Conservation (phyloP, 768 basidiomycete genomes). For the Royoungia palumana region DNA sequence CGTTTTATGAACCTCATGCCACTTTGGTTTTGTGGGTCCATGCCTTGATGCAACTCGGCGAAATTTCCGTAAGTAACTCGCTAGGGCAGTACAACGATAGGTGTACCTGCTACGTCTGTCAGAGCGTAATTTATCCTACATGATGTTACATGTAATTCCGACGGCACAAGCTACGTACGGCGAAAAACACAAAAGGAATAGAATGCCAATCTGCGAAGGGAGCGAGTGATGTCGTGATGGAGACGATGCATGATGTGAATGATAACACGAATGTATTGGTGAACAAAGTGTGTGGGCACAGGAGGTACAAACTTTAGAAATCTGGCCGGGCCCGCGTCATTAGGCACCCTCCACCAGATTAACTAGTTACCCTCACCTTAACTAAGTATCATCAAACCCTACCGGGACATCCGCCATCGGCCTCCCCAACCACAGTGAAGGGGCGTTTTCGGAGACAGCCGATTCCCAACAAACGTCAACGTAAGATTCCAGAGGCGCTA, state of each 20-base stretch:
- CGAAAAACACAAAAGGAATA: conserved; percentile 5
- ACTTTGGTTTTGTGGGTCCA: not conserved
- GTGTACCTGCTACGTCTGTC: not conserved
- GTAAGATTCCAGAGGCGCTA: conserved; percentile 28
- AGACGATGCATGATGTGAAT: not conserved
- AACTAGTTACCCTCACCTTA: conserved; percentile 5
- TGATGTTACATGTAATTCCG: not conserved
- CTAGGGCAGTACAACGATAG: not conserved
- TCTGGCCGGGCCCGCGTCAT: not conserved
- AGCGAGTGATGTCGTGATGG: not conserved
- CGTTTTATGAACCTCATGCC: not conserved
- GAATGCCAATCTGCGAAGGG: conserved; percentile 2
- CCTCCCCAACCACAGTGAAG: conserved; percentile 3
- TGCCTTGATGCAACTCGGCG: not conserved
- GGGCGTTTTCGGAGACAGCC: conserved; percentile 20
- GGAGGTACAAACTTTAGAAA: not conserved
- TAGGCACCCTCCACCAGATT: not conserved
- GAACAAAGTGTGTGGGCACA: conserved; percentile 4
- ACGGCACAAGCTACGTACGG: not conserved
- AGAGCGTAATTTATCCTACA: conserved; percentile 4
- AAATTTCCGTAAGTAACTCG: not conserved
- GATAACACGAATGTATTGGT: not conserved
- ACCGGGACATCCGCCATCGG: conserved; percentile 27
- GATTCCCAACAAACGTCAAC: conserved; percentile 31
- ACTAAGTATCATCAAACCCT: conserved; percentile 25